Evolutionary conservation across 2,329 filamentous ascomycete species (phyloP).

Genomic region (Monilinia polystroma): DNA sequence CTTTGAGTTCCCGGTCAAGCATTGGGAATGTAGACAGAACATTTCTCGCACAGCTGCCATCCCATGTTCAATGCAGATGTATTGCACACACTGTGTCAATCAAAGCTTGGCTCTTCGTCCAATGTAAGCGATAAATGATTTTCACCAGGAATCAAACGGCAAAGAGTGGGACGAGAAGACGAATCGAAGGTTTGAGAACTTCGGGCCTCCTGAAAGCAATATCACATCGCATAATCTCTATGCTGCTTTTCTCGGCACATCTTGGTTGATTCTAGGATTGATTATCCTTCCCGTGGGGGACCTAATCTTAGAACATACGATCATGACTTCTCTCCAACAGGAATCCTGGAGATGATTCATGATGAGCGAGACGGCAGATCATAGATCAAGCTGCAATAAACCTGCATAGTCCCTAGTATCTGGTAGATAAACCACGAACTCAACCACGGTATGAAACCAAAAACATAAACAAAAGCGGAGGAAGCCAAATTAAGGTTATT

Average conservation of each 20-base stretch:
- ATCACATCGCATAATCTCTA: not conserved
- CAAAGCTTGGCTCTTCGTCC: slow-evolving; percentile 8
- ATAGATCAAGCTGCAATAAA: no score
- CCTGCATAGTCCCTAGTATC: no score
- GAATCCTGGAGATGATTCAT: not conserved
- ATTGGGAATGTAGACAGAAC: not conserved
- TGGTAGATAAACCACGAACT: no score
- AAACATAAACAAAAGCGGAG: not conserved
- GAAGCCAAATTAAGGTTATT: not conserved
- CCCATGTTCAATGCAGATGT: slow-evolving; percentile 15
- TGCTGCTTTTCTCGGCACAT: not conserved
- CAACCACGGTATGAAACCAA: not conserved
- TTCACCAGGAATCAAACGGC: not conserved
- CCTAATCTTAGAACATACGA: not conserved
- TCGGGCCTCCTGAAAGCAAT: not conserved
- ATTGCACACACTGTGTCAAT: slow-evolving; percentile 4
- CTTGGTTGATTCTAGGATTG: not conserved
- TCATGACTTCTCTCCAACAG: not conserved
- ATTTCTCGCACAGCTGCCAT: slow-evolving; percentile 18
- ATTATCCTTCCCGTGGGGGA: no score
- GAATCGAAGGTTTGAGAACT: not conserved
- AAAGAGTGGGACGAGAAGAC: not conserved
- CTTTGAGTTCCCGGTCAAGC: slow-evolving; percentile 7
- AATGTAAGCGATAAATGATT: not conserved
- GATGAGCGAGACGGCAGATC: not conserved